phyloP scores from a whole-genome alignment of 257 asterid species.

The Ilex asprella region DNA sequence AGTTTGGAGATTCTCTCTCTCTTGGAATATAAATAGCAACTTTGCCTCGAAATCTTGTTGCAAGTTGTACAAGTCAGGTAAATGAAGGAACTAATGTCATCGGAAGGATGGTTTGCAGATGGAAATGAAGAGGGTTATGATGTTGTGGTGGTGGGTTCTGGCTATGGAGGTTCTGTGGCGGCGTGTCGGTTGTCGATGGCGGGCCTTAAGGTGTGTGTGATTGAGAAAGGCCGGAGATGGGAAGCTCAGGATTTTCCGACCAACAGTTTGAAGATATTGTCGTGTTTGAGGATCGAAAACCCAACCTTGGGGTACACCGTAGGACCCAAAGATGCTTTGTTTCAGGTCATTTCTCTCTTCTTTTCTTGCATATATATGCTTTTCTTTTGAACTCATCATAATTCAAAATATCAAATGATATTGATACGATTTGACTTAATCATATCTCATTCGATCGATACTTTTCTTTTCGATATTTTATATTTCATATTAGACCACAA shows the following conservation, averaged over 20 bases:
- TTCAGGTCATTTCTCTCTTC: constrained; percentile 26
- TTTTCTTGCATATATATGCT: not conserved
- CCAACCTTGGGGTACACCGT: constrained; percentile 18
- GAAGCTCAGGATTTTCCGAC: constrained; percentile 50
- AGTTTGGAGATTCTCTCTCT: too few species aligned
- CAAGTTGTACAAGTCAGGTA: not conserved
- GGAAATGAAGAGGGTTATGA: constrained; percentile 25
- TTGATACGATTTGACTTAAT: too few species aligned
- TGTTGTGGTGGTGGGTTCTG: constrained; percentile 51
- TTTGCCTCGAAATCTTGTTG: too few species aligned
- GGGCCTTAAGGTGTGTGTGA: constrained; percentile 44
- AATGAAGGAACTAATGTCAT: constrained; percentile 15
- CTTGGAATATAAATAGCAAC: too few species aligned
- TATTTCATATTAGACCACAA: too few species aligned
- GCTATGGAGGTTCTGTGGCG: constrained; percentile 61
- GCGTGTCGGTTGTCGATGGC: constrained; percentile 52
- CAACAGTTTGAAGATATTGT: constrained; percentile 18
- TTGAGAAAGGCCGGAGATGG: constrained; percentile 52
- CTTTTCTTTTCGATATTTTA: too few species aligned
- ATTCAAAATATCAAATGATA: too few species aligned
- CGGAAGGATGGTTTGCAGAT: constrained; percentile 1
- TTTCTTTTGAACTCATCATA: too few species aligned
- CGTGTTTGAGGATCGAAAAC: constrained; percentile 32
- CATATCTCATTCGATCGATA: too few species aligned
- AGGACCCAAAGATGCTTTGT: constrained; percentile 43